Evolutionary conservation across 2,329 filamentous ascomycete genomes (phyloP), one percentile per base, ranked within the genome.

Genomic region (Penicillium decumbens): DNA sequence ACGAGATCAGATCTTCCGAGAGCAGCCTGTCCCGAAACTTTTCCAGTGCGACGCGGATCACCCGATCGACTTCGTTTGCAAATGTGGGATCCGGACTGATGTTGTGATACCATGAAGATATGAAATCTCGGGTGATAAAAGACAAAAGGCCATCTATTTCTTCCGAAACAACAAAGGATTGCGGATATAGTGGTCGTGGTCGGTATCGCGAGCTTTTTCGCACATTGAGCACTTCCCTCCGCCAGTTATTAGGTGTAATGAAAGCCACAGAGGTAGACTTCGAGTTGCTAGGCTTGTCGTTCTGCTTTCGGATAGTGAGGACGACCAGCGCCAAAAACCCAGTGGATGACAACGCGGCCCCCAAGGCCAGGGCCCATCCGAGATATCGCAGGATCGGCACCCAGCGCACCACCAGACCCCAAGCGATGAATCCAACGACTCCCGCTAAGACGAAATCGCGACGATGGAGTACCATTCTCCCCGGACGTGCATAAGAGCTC

Each of bases 331-430:
- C 80, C 49, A 82, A 67, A 49, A 86, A 75, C 39, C 80, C 68
- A 43, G 80, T 57, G 2, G 78, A 64, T 41, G 84, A 74, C 23
- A 75, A 63, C 55, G 85, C 60, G 56, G 79, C 74, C 57, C 93
- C 92, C 57, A 80, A 72, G 58, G 87, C 75, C 68, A 97, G 89
- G 61, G 91, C 89, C 71, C 95, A 88, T 62, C 87, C 88, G 37
- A 88, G 78, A 80, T 88, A 95, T 69, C 89, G 89, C 58, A 97
- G 76, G 51, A 83, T 75, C 27, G 92, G 90, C 62, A 90, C 77
- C 84, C 87, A 95, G 74, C 87, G 84, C 59, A 89, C 85, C 52
- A 86, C 80, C 69, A 91, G 85, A 55, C 88, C 88, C 92, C 92
- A 97, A 67, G 89, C 85, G 68, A 96, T 77, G 72, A 95, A 75